Evolutionary conservation across 169 alveolate species (phyloP), one percentile per base, ranked within the genome.

Genomic region (Fabrea salina): DNA sequence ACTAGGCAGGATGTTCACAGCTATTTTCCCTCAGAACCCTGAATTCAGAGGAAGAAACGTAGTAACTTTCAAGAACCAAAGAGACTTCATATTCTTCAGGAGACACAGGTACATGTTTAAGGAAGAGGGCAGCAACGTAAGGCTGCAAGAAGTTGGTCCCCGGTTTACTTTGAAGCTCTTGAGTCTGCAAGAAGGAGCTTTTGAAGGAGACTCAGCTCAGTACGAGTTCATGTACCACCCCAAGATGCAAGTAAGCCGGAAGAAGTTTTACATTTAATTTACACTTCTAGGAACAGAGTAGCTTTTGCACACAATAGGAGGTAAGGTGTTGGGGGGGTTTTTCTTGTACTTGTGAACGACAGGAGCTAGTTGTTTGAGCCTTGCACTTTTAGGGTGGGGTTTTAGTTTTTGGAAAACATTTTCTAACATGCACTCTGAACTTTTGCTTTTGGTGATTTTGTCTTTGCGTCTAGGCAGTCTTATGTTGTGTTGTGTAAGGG

Each of bases 21-120:
- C 99, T 35, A 88, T 98, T 35, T 97, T 98, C 78, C 99, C 99
- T 30, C 89, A 93, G 84, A 95, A 91, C 41, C 99, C 99, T 35
- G 97, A 98, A 41, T 97, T 98, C 84, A 89, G 87, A 75, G 99
- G 99, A 8, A 90, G 99, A 80, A 92, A 98, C 82, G 98, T 98
- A 35, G 95, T 97, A 56, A 97, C 99, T 25, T 97, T 97, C 86
- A 99, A 98, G 88, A 98, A 98, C 89, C 97, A 98, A 86, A 93
- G 99, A 80, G 99, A 98, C 87, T 98, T 97, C 89, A 97, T 98
- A 13, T 98, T 98, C 92, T 98, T 98, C 85, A 95, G 99, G 61
- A 99, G 98, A 81, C 99, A 97, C 88, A 90, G 99, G 94, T 98
- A 94, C 71, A 88, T 86, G 41, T 93, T 96, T 72, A 75, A 85